Evolutionary conservation across 345 rosid species (phyloP), one percentile per base, ranked within the genome.

Genomic region (Eucalyptus globulus): DNA sequence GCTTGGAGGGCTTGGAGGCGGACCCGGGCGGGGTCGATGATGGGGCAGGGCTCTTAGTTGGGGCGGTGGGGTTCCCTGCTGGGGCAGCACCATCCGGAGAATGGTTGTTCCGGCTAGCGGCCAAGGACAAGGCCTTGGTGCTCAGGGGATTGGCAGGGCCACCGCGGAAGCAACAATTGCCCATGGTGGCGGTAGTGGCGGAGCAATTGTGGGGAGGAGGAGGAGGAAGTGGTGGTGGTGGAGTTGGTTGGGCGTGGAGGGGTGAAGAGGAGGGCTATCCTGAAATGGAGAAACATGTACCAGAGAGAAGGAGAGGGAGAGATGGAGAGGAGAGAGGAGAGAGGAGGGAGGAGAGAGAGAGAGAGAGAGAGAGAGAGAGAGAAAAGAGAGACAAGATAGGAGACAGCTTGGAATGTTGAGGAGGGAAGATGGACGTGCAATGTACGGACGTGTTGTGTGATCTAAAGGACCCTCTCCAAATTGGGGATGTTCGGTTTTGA

Each of bases 121-220:
- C 87, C 87, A 49, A 49, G 49, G 88, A 83, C 43, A 22, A 83
- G 4, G 89, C 95, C 89, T 91, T 93, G 4, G 56, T 54, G 17
- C 80, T 67, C 16, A 89, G 86, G 65, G 89, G 94, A 58, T 90
- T 92, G 19, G 72, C 90, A n/a, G 90, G 81, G 49, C 91, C 88
- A 62, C 93, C 93, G 37, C 93, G 93, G 88, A 96, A 93, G 95
- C 98, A 97, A 91, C 97, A 96, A 90, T 91, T 95, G 90, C 98
- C 99, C 99, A 95, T 94, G 87, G 37, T 45, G 89, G 86, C 2
- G 3, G 49, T 17, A 29, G 53, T n/a, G 14, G 67, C 9, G 8
- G 45, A 62, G 69, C 76, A 15, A 60, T 37, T 44, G 54, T 37
- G 50, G 31, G 49, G 87, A 86, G 90, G 83, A 26, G 86, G 80